phyloP scores from a whole-genome alignment of 495 filamentous ascomycete genomes.

The Aeminium ludgeri region DNA sequence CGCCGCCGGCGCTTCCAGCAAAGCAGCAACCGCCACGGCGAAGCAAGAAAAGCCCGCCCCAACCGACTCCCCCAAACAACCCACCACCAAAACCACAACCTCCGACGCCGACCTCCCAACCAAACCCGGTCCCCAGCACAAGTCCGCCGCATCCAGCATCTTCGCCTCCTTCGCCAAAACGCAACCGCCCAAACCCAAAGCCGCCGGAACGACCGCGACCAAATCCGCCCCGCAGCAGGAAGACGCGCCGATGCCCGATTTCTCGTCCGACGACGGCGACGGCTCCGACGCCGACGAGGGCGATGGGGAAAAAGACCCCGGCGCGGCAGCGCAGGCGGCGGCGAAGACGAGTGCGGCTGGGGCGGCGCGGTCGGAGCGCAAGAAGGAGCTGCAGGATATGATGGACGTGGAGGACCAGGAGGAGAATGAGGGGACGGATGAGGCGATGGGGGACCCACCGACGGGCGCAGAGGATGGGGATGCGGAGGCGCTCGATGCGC shows the following conservation, averaged over 20 bases:
- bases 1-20: neutral
- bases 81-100: constrained; percentile 15
- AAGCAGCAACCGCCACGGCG: constrained; percentile 1
- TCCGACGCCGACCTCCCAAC: constrained; percentile 11
- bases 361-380: constrained; percentile 49
- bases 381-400: constrained; percentile 61
- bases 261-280: constrained; percentile 55
- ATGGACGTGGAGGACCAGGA: constrained; percentile 57
- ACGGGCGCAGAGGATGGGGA: constrained; percentile 31
- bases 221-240: constrained; percentile 25
- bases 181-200: constrained; percentile 46
- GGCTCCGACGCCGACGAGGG: constrained; percentile 34
- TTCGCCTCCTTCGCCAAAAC: constrained; percentile 76
- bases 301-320: constrained; percentile 3
- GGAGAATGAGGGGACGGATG: no score
- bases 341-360: constrained; percentile 26
- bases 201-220: constrained; percentile 21
- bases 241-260: constrained; percentile 36
- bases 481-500: constrained; percentile 29
- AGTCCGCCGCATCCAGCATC: constrained; percentile 48
- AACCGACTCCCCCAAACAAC: constrained; percentile 7
- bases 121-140: constrained; percentile 31
- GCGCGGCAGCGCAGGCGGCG: no score
- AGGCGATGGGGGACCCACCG: constrained; percentile 13
- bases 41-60: constrained; percentile 2